Evolutionary conservation across 228 moss, liverwort and hornwort genomes (phyloP).

Genomic region (Sphagnum magellanicum): DNA sequence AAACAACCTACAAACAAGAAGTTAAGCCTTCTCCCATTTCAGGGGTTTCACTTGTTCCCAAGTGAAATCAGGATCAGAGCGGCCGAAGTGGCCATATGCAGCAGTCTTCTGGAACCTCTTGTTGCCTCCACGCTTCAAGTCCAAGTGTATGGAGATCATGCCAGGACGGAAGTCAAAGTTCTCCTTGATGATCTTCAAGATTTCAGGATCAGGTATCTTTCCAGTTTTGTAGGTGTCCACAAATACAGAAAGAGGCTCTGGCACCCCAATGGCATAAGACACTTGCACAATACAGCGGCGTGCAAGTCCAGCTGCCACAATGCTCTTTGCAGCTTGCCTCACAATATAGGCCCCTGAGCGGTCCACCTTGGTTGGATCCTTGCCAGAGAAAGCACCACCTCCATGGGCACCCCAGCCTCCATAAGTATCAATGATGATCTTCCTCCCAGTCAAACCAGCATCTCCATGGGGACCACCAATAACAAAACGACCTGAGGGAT

Average conservation of each 20-base stretch:
- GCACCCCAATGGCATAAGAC: conserved; percentile 86
- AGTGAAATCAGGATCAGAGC: conserved; percentile 78
- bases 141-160: conserved; percentile 85
- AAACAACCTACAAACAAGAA: too few relatives aligned
- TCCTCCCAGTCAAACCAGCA: conserved; percentile 79
- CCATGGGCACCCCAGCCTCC: conserved; percentile 94
- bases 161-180: conserved; percentile 90
- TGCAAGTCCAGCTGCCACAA: conserved; percentile 70
- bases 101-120: conserved; percentile 93
- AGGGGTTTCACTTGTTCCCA: conserved; percentile 91
- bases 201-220: conserved; percentile 54
- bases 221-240: conserved; percentile 83
- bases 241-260: conserved; percentile 80
- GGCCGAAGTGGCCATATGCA: conserved; percentile 79
- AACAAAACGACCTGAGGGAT: conserved; percentile 82
- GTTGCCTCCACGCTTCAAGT: conserved; percentile 84
- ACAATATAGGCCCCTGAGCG: conserved; percentile 85
- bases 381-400: conserved; percentile 80
- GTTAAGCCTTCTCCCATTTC: conserved; percentile 31
- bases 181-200: conserved; percentile 64
- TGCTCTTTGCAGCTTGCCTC: conserved; percentile 84
- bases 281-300: conserved; percentile 78
- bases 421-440: conserved; percentile 89
- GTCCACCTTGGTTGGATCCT: conserved; percentile 91
- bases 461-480: conserved; percentile 88